These are phyloP conservation scores for Glebionis coronaria DNA, from an alignment of 129 eudicot species.

Conservation along the genomic window DNA sequence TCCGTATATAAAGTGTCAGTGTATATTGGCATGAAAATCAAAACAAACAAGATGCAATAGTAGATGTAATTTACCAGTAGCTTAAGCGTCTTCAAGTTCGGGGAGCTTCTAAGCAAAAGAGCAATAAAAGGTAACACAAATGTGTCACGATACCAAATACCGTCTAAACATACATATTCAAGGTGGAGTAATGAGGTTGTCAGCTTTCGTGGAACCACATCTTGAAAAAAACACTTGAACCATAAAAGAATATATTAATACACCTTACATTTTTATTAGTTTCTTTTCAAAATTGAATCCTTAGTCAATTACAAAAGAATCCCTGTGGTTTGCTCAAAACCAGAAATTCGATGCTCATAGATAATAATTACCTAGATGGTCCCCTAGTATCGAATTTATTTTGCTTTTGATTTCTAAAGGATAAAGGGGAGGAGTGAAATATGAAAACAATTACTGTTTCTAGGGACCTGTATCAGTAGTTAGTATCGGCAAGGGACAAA, in stretches of 20 bases:
- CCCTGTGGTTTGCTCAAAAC: too few species aligned
- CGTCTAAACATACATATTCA: background rate
- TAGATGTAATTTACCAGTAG: background rate
- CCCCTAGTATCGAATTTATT: too few species aligned
- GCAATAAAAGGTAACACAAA: background rate
- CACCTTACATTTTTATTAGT: background rate
- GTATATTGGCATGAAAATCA: background rate
- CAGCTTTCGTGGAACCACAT: constrained; percentile 8
- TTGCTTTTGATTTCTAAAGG: too few species aligned
- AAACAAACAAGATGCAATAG: background rate
- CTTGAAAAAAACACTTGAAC: background rate
- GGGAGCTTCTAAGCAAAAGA: constrained; percentile 3
- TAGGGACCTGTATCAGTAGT: too few species aligned
- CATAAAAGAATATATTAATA: background rate
- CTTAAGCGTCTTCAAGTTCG: constrained; percentile 5
- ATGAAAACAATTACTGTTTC: too few species aligned
- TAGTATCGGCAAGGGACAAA: too few species aligned
- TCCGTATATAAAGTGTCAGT: too few species aligned
- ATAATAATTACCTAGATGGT: too few species aligned
- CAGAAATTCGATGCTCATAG: too few species aligned
- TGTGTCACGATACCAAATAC: background rate
- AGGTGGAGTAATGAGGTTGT: constrained; percentile 3
- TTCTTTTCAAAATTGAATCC: background rate
- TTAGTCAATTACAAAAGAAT: too few species aligned
- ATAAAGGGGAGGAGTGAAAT: too few species aligned